A percentile compares a stretch with the other conserved stretches of the same genome.
Evolutionary conservation across 1,284 basidiomycete species (phyloP).

Genomic region (Limonomyces culmigenus): DNA sequence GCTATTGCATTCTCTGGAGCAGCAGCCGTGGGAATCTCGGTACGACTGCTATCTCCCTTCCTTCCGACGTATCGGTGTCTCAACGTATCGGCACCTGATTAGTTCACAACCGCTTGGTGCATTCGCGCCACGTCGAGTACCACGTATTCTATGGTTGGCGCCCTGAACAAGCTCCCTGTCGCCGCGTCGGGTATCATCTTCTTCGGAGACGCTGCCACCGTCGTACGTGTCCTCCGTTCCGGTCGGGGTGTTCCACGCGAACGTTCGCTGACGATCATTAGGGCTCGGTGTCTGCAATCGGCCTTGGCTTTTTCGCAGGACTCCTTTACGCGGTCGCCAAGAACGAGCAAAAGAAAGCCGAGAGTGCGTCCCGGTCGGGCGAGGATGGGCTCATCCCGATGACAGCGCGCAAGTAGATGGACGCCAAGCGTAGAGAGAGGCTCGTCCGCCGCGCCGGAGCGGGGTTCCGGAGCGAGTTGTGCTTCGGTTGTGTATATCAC

Average conservation of each 20-base stretch:
- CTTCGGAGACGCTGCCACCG: slow-evolving; percentile 80
- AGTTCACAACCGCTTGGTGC: slow-evolving; percentile 97
- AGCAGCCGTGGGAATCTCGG: slow-evolving; percentile 89
- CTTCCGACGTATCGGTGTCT: neutral
- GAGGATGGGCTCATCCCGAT: slow-evolving; percentile 33
- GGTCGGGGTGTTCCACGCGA: no score
- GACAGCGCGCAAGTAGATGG: slow-evolving; percentile 26
- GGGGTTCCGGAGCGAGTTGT: no score
- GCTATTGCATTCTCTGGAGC: slow-evolving; percentile 94
- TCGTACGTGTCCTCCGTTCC: slow-evolving; percentile 25
- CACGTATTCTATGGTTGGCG: slow-evolving; percentile 98
- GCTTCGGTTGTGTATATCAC: no score
- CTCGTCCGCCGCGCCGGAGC: no score
- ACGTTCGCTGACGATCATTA: neutral
- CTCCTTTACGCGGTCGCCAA: slow-evolving; percentile 82
- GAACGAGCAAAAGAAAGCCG: slow-evolving; percentile 68
- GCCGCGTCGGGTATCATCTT: slow-evolving; percentile 94
- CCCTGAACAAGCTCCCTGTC: slow-evolving; percentile 95
- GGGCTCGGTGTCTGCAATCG: slow-evolving; percentile 69
- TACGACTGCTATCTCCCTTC: no score
- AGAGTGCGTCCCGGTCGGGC: slow-evolving; percentile 25
- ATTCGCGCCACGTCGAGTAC: slow-evolving; percentile 92
- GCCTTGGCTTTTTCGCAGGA: slow-evolving; percentile 85
- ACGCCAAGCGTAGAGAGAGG: no score
- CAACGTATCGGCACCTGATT: no score